Conservation (phyloP, 306 rosid genomes). For the Prunus mume region DNA sequence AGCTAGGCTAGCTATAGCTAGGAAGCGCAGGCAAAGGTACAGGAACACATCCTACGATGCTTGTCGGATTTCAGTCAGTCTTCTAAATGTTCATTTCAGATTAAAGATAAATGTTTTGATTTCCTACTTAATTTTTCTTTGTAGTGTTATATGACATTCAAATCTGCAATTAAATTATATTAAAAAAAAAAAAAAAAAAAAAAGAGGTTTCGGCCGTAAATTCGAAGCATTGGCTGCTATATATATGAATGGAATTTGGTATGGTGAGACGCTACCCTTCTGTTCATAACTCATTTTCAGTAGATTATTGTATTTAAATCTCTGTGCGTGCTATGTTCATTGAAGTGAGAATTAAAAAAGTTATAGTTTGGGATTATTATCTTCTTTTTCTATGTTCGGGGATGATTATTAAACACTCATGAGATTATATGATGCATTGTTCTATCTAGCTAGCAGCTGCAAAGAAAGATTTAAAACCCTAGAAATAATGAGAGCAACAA, state of each 20-base stretch:
- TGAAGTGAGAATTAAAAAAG: neutral
- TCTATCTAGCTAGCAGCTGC: neutral
- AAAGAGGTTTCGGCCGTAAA: neutral
- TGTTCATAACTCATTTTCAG: neutral
- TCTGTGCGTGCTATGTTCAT: neutral
- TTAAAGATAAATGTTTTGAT: neutral
- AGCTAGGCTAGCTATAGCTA: neutral
- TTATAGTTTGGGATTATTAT: neutral
- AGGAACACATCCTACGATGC: neutral
- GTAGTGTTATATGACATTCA: neutral
- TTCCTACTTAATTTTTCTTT: neutral
- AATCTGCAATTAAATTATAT: neutral
- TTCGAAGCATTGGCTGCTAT: neutral
- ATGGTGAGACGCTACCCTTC: neutral
- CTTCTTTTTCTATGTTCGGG: neutral
- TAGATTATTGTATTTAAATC: neutral
- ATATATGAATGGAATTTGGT: neutral
- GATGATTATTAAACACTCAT: neutral
- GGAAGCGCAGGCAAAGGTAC: constrained; percentile 8
- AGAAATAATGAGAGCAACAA: neutral
- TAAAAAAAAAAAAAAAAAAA: too few species aligned
- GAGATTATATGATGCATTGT: neutral
- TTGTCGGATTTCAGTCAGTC: neutral
- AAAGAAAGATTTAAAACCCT: neutral
- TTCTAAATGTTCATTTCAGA: neutral